Percentiles rank a stretch among this genome's conserved stretches.
phyloP scores from a whole-genome alignment of 2,329 filamentous ascomycete species.

The Sporothrix mexicana region DNA sequence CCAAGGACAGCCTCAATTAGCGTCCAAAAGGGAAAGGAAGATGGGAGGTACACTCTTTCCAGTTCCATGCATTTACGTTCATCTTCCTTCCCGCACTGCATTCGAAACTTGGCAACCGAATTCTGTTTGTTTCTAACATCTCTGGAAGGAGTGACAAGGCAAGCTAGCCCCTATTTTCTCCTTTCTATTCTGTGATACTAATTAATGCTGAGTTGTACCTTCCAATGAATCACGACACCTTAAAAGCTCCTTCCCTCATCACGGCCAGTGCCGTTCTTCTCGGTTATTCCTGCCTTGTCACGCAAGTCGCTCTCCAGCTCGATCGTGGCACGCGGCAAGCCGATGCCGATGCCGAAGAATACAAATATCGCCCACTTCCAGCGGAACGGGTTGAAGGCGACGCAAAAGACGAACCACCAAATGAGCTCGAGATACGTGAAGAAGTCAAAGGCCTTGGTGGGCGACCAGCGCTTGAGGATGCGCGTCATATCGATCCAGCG shows the following conservation, averaged over 20 bases:
- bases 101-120: too few species aligned
- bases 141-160: too few species aligned
- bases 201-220: too few species aligned
- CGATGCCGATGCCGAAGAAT: conserved; percentile 73
- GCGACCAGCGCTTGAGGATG: conserved; percentile 70
- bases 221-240: neutral
- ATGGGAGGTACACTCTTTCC: too few species aligned
- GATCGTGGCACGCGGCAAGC: conserved; percentile 70
- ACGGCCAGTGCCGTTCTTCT: conserved; percentile 18
- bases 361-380: conserved; percentile 92
- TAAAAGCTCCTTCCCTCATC: conserved; percentile 31
- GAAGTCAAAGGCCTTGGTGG: conserved; percentile 82
- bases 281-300: neutral
- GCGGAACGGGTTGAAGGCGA: conserved; percentile 80
- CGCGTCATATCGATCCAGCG: conserved; percentile 86
- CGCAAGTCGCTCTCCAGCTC: conserved; percentile 58
- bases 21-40: too few species aligned
- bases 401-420: conserved; percentile 84
- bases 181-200: too few species aligned
- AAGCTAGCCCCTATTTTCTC: too few species aligned
- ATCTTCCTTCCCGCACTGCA: too few species aligned
- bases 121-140: too few species aligned
- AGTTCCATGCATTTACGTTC: too few species aligned
- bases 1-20: too few species aligned
- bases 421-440: conserved; percentile 85